Conservation (phyloP, 768 basidiomycete genomes). For the Trametes punicea region DNA sequence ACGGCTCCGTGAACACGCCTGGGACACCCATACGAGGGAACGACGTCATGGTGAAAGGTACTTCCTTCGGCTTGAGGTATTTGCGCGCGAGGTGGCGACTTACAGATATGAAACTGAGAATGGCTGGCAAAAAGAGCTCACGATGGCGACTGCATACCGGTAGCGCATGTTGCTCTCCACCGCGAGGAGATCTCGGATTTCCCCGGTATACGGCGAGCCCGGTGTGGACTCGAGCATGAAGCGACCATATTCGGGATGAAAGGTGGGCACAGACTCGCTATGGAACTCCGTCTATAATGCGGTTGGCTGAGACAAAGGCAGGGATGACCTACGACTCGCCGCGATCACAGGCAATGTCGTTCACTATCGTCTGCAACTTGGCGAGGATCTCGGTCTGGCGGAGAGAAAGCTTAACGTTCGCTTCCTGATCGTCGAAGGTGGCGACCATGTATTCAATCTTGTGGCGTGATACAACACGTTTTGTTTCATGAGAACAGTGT, state of each 20-base stretch:
- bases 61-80: slow-evolving; percentile 80
- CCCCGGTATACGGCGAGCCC: slow-evolving; percentile 90
- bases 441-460: slow-evolving; percentile 98
- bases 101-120: background rate
- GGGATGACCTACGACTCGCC: slow-evolving; percentile 51
- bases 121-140: background rate
- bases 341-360: slow-evolving; percentile 58
- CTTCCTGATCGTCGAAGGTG: slow-evolving; percentile 71
- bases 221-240: slow-evolving; percentile 99
- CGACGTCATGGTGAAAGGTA: slow-evolving; percentile 92
- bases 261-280: slow-evolving; percentile 78
- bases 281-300: background rate
- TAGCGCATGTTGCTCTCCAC: slow-evolving; percentile 97
- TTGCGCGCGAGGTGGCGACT: slow-evolving; percentile 83
- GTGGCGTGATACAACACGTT: slow-evolving; percentile 16
- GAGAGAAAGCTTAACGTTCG: slow-evolving; percentile 86
- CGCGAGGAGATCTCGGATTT: slow-evolving; percentile 77
- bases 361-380: slow-evolving; percentile 66
- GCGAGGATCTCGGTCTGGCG: slow-evolving; percentile 91
- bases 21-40: slow-evolving; percentile 89
- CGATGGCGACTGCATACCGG: slow-evolving; percentile 46
- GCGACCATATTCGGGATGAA: slow-evolving; percentile 97
- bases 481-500: slow-evolving; percentile 14
- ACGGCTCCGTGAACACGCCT: slow-evolving; percentile 91
- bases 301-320: background rate